These are phyloP conservation scores for Starmera amethionina DNA, from an alignment of 805 yeast species.

Conservation along the genomic window DNA sequence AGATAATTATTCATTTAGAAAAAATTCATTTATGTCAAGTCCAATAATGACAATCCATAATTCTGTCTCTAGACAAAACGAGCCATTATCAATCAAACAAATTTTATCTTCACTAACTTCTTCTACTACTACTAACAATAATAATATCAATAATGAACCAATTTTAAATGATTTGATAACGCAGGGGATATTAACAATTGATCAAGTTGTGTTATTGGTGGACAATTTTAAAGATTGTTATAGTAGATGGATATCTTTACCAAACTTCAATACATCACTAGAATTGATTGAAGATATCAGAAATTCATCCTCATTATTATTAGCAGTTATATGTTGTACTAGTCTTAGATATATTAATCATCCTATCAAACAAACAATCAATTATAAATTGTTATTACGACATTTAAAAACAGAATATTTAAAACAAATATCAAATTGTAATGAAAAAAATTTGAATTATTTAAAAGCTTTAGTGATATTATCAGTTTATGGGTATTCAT, in stretches of 20 bases:
- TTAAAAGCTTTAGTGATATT: slow-evolving; percentile 59
- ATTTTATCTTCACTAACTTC: slow-evolving; percentile 8
- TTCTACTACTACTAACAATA: slow-evolving; percentile 5
- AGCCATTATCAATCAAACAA: neutral
- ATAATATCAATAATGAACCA: slow-evolving; percentile 3
- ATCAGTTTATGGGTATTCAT: slow-evolving; percentile 53
- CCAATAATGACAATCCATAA: neutral
- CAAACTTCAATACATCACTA: slow-evolving; percentile 38
- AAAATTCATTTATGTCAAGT: slow-evolving; percentile 21
- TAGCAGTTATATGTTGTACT: slow-evolving; percentile 57
- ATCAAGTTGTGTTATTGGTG: slow-evolving; percentile 40
- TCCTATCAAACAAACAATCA: slow-evolving; percentile 25
- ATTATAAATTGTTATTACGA: slow-evolving; percentile 33
- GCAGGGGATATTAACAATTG: slow-evolving; percentile 35
- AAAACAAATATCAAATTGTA: slow-evolving; percentile 29
- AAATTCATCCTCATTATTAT: slow-evolving; percentile 45
- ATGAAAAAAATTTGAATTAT: slow-evolving; percentile 43
- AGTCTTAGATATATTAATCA: slow-evolving; percentile 40
- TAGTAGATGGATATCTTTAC: slow-evolving; percentile 73
- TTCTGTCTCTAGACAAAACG: neutral
- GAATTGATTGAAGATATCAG: slow-evolving; percentile 40
- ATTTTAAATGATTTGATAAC: slow-evolving; percentile 37
- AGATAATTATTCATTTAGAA: neutral
- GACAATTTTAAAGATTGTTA: slow-evolving; percentile 54
- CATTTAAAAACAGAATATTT: slow-evolving; percentile 39